These are phyloP conservation scores for Gracilariopsis chorda DNA, from an alignment of 23 red algal genomes.

Conservation along the genomic window DNA sequence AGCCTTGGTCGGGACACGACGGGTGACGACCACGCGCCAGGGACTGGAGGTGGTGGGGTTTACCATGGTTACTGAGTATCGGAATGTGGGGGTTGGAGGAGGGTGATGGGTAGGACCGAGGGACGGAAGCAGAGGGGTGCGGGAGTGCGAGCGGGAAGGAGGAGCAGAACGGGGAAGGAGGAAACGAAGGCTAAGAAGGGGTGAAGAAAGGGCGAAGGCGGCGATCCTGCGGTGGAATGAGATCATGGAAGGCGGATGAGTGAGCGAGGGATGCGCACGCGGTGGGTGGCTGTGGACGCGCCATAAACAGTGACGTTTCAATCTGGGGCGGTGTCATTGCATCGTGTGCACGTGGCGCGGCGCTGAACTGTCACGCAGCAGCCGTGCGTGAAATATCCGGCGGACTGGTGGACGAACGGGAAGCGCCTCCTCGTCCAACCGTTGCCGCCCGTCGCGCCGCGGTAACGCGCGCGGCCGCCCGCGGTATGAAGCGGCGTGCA, in stretches of 20 bases:
- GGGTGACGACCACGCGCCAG: slow-evolving; percentile 72
- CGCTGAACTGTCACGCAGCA: too few relatives aligned
- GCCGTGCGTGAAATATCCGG: neutral
- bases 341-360: neutral
- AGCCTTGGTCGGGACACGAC: slow-evolving; percentile 29
- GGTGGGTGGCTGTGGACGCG: neutral
- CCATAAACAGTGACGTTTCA: neutral
- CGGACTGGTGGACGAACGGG: too few relatives aligned
- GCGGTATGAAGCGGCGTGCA: too few relatives aligned
- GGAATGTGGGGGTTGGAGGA: neutral
- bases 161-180: neutral
- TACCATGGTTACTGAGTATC: too few relatives aligned
- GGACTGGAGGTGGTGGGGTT: neutral
- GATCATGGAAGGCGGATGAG: slow-evolving; percentile 2
- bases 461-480: too few relatives aligned
- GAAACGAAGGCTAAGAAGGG: neutral
- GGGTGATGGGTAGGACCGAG: neutral
- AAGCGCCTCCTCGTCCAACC: too few relatives aligned
- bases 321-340: neutral
- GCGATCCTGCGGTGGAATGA: neutral
- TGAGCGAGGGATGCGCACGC: too few relatives aligned
- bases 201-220: neutral
- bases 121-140: neutral
- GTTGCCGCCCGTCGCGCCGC: too few relatives aligned
- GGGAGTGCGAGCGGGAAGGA: neutral